These are phyloP conservation scores for Daldinia vernicosa DNA, from an alignment of 495 filamentous ascomycete species.

Conservation along the genomic window DNA sequence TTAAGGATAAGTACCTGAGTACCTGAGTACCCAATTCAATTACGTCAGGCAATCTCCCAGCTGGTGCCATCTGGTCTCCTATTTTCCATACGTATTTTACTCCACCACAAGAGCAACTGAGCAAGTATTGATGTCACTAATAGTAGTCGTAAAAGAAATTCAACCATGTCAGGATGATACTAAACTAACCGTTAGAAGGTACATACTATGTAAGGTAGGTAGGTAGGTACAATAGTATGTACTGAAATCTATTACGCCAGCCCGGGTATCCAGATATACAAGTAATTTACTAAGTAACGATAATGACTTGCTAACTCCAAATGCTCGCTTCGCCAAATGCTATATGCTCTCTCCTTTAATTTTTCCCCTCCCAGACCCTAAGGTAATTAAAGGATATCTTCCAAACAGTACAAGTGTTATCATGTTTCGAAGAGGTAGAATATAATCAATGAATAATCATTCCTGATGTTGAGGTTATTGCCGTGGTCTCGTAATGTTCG, in stretches of 20 bases:
- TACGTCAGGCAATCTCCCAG: neutral
- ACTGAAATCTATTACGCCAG: slow-evolving; percentile 13
- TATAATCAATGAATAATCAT: neutral
- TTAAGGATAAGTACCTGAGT: neutral
- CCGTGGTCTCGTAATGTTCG: slow-evolving; percentile 57
- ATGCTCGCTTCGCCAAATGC: slow-evolving; percentile 42
- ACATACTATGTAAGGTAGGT: neutral
- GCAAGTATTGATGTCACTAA: slow-evolving; percentile 1
- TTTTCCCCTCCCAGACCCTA: neutral
- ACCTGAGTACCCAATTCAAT: neutral
- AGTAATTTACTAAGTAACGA: slow-evolving; percentile 11
- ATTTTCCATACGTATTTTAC: neutral
- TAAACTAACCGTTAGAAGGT: too few relatives aligned
- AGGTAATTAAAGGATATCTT: slow-evolving; percentile 9
- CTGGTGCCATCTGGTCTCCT: neutral
- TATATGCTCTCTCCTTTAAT: slow-evolving; percentile 24
- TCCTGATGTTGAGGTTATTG: slow-evolving; percentile 3
- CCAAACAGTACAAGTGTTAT: slow-evolving; percentile 3
- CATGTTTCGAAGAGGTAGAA: slow-evolving; percentile 1
- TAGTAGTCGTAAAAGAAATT: neutral
- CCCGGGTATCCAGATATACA: slow-evolving; percentile 35
- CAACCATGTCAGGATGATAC: neutral
- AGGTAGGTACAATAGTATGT: neutral
- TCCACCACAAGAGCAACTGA: neutral
- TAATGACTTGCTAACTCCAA: slow-evolving; percentile 29